A percentile compares a stretch with the other conserved stretches of the same genome.
Evolutionary conservation across 257 asterid genomes (phyloP).

Genomic region (Echium plantagineum): DNA sequence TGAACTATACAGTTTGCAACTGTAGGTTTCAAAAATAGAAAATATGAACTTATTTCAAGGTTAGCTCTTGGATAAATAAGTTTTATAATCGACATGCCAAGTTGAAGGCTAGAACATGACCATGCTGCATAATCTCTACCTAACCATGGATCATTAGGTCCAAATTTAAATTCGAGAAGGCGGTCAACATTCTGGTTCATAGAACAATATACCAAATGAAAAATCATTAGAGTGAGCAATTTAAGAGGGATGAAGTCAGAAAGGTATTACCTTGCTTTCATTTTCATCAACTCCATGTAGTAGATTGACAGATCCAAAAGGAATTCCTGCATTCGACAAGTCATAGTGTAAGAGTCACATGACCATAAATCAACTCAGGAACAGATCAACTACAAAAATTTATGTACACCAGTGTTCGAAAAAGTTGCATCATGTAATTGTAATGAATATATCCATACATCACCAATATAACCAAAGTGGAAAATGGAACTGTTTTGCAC

Average conservation of each 20-base stretch:
- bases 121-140: no score
- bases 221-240: conserved; percentile 12
- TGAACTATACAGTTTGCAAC: no score
- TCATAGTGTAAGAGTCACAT: conserved; percentile 11
- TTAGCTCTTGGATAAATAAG: no score
- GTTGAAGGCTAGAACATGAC: no score
- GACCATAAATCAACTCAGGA: not conserved
- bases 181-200: not conserved
- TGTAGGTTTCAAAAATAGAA: no score
- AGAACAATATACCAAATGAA: not conserved
- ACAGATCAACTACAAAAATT: not conserved
- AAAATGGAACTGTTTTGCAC: not conserved
- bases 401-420: not conserved
- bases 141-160: no score
- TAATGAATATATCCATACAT: not conserved
- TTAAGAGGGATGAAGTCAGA: conserved; percentile 45
- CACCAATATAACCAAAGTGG: not conserved
- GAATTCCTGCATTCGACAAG: conserved; percentile 67
- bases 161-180: no score
- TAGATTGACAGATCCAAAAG: conserved; percentile 94
- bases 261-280: conserved; percentile 96
- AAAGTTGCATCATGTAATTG: not conserved
- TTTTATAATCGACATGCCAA: no score
- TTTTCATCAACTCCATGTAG: conserved; percentile 90
- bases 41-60: no score